Evolutionary conservation across 179 eudicot genomes (phyloP).

Genomic region (Beta corolliflora): DNA sequence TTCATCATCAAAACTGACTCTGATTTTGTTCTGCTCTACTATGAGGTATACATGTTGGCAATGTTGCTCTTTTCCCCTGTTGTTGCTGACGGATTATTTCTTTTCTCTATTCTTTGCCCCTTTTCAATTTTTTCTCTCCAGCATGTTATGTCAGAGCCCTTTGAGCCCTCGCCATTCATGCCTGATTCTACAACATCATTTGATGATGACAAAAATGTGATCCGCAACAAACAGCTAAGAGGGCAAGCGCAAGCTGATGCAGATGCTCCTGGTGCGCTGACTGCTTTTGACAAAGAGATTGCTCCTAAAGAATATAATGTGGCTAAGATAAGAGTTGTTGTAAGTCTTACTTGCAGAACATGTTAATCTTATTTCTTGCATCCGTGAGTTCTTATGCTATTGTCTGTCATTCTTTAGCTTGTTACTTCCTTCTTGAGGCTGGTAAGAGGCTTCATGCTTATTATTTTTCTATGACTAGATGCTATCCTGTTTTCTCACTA

Average conservation of each 20-base stretch:
- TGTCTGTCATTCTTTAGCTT: background rate
- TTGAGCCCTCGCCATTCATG: slow-evolving; percentile 89
- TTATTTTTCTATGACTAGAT: background rate
- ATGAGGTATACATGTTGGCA: background rate
- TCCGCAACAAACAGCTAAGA: slow-evolving; percentile 50
- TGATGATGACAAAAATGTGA: slow-evolving; percentile 52
- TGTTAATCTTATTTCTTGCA: background rate
- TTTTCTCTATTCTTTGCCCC: background rate
- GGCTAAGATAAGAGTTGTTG: slow-evolving; percentile 98
- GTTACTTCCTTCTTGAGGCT: background rate
- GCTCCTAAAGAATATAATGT: slow-evolving; percentile 78
- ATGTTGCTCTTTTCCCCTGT: background rate
- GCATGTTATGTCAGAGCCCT: slow-evolving; percentile 90
- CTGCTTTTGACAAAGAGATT: slow-evolving; percentile 60
- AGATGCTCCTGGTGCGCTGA: slow-evolving; percentile 47
- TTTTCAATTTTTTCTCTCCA: slow-evolving; percentile 33
- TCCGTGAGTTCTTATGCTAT: background rate
- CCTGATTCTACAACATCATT: slow-evolving; percentile 56
- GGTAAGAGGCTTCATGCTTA: background rate
- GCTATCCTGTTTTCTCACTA: background rate
- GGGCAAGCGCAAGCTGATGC: slow-evolving; percentile 52
- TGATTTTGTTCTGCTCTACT: background rate
- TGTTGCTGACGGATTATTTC: background rate
- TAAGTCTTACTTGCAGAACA: slow-evolving; percentile 39
- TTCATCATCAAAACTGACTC: background rate